A percentile compares a stretch with the other conserved stretches of the same genome.
Conservation (phyloP, 768 basidiomycete species). For the Porpolomopsis calyptriformis region DNA sequence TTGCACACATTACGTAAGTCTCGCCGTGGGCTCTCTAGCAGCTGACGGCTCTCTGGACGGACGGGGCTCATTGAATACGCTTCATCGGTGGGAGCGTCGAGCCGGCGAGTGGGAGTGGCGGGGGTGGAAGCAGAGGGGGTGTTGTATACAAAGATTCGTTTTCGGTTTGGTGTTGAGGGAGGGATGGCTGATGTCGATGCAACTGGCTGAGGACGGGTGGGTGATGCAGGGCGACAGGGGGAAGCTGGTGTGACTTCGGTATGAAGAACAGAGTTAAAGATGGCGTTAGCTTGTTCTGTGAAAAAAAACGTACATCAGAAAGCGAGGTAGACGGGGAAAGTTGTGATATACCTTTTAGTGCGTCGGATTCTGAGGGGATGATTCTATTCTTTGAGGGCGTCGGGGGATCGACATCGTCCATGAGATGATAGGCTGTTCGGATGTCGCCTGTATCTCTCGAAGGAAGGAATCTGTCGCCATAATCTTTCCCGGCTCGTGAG, state of each 20-base stretch:
- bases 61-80: slow-evolving; percentile 89
- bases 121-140: slow-evolving; percentile 53
- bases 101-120: slow-evolving; percentile 42
- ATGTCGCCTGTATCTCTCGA: slow-evolving; percentile 53
- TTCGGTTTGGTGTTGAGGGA: slow-evolving; percentile 36
- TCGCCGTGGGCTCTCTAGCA: slow-evolving; percentile 78
- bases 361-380: slow-evolving; percentile 62
- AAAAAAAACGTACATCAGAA: slow-evolving; percentile 1
- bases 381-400: slow-evolving; percentile 53
- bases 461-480: slow-evolving; percentile 62
- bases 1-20: slow-evolving; percentile 78
- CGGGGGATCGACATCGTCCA: slow-evolving; percentile 45
- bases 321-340: slow-evolving; percentile 5
- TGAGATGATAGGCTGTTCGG: slow-evolving; percentile 56
- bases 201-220: slow-evolving; percentile 35
- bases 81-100: slow-evolving; percentile 80
- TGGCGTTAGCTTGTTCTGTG: slow-evolving; percentile 73
- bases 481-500: slow-evolving; percentile 21
- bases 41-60: slow-evolving; percentile 65
- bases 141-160: slow-evolving; percentile 54
- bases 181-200: slow-evolving; percentile 28
- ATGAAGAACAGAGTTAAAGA: slow-evolving; percentile 69
- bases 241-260: slow-evolving; percentile 69
- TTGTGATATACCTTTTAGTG: slow-evolving; percentile 50
- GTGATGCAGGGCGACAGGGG: slow-evolving; percentile 53